Evolutionary conservation across 179 eudicot species (phyloP).

Genomic region (Vitellaria paradoxa): DNA sequence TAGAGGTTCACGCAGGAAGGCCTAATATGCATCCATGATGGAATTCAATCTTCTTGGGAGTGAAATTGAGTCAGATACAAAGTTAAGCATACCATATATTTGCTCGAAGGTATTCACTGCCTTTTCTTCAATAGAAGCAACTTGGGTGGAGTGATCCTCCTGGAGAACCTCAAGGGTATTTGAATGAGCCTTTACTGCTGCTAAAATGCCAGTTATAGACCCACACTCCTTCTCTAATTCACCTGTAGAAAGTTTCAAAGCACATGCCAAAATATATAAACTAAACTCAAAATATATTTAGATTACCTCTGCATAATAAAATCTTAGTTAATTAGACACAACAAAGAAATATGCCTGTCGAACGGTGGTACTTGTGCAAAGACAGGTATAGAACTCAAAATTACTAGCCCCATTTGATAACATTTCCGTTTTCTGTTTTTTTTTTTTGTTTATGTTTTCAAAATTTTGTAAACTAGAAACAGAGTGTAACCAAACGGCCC

Average conservation of each 20-base stretch:
- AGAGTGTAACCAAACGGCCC: too few relatives aligned
- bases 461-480: too few relatives aligned
- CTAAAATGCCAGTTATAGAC: slow-evolving; percentile 46
- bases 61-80: neutral
- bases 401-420: too few relatives aligned
- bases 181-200: slow-evolving; percentile 54
- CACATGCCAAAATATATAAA: neutral
- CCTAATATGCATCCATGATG: neutral
- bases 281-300: neutral
- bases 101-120: slow-evolving; percentile 71
- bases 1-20: neutral
- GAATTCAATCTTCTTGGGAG: neutral
- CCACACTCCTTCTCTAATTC: slow-evolving; percentile 57
- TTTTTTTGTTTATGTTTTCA: too few relatives aligned
- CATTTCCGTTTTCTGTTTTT: too few relatives aligned
- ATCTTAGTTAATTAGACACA: too few relatives aligned
- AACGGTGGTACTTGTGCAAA: too few relatives aligned
- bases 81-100: slow-evolving; percentile 58
- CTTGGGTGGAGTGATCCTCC: slow-evolving; percentile 65
- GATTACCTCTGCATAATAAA: too few relatives aligned
- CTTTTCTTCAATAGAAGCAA: slow-evolving; percentile 54
- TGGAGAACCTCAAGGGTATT: slow-evolving; percentile 46
- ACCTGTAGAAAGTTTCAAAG: slow-evolving; percentile 31
- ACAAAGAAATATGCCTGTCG: too few relatives aligned
- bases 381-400: too few relatives aligned